These are phyloP conservation scores for Posidonia australis DNA, from an alignment of 106 monocot genomes.

Conservation along the genomic window DNA sequence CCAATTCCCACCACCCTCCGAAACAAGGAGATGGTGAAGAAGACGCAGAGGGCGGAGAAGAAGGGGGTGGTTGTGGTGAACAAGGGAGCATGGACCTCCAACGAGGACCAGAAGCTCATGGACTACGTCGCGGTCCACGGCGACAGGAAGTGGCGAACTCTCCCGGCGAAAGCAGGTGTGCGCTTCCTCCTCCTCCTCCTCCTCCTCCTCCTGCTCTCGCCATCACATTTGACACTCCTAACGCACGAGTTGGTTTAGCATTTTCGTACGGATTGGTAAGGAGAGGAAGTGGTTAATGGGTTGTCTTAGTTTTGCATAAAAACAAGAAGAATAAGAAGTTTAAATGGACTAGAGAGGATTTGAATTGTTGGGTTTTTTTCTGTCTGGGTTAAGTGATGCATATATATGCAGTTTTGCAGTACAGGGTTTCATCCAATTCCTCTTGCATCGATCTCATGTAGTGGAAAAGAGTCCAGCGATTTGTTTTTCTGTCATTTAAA, in stretches of 20 bases:
- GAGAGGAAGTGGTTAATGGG: background rate
- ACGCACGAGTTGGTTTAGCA: background rate
- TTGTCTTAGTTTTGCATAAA: no score
- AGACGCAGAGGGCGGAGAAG: background rate
- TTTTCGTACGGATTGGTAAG: background rate
- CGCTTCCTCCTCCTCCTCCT: background rate
- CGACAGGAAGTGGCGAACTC: slow-evolving; percentile 18
- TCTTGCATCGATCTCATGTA: no score
- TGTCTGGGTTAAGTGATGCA: no score
- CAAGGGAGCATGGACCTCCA: slow-evolving; percentile 16
- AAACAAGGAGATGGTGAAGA: slow-evolving; percentile 15
- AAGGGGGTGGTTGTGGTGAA: slow-evolving; percentile 4
- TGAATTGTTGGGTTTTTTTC: no score
- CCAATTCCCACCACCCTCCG: no score
- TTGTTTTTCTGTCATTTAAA: no score
- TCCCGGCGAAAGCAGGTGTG: slow-evolving; percentile 15
- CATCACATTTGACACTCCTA: background rate
- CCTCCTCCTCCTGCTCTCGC: background rate
- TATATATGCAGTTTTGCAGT: no score
- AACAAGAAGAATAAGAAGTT: no score
- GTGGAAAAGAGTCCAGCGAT: no score
- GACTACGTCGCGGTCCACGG: slow-evolving; percentile 11
- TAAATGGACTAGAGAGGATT: no score
- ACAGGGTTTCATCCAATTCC: no score
- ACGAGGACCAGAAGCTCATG: slow-evolving; percentile 17